These are phyloP conservation scores for Acacia acuminata DNA, from an alignment of 306 rosid genomes.

Conservation along the genomic window DNA sequence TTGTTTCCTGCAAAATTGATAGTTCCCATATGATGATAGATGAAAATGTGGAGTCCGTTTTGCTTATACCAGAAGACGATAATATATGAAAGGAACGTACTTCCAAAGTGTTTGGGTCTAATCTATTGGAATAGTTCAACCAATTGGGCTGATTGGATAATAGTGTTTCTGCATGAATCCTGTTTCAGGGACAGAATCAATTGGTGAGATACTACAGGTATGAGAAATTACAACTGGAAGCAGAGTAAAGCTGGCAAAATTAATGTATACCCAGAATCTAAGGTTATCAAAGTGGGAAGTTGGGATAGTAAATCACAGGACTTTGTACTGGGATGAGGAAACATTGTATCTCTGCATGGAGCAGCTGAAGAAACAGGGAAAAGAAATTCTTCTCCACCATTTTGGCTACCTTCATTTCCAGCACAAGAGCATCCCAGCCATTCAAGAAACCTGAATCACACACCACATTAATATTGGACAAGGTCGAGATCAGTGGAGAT, in stretches of 20 bases:
- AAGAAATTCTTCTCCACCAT: constrained; percentile 59
- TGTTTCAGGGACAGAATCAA: constrained; percentile 33
- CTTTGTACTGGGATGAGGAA: constrained; percentile 63
- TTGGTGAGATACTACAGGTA: neutral
- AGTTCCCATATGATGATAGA: neutral
- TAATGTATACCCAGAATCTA: constrained; percentile 67
- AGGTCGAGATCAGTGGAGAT: neutral
- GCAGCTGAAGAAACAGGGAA: constrained; percentile 57
- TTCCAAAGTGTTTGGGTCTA: constrained; percentile 44
- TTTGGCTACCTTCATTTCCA: constrained; percentile 61
- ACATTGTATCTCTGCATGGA: constrained; percentile 72
- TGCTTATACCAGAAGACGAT: neutral
- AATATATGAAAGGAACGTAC: constrained; percentile 39
- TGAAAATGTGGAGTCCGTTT: constrained; percentile 8
- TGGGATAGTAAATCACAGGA: constrained; percentile 71
- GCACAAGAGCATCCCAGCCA: constrained; percentile 84
- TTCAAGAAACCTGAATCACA: constrained; percentile 64
- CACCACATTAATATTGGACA: constrained; percentile 12
- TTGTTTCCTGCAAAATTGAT: constrained; percentile 57
- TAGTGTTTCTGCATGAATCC: constrained; percentile 70
- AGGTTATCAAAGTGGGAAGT: constrained; percentile 60
- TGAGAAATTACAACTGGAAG: neutral
- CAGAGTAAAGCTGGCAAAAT: neutral
- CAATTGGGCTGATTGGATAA: constrained; percentile 75
- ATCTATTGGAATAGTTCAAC: constrained; percentile 59